Percentiles rank a stretch among this genome's conserved stretches.
phyloP scores from a whole-genome alignment of 2,329 filamentous ascomycete species.

The Penicillium fuscoglaucum region DNA sequence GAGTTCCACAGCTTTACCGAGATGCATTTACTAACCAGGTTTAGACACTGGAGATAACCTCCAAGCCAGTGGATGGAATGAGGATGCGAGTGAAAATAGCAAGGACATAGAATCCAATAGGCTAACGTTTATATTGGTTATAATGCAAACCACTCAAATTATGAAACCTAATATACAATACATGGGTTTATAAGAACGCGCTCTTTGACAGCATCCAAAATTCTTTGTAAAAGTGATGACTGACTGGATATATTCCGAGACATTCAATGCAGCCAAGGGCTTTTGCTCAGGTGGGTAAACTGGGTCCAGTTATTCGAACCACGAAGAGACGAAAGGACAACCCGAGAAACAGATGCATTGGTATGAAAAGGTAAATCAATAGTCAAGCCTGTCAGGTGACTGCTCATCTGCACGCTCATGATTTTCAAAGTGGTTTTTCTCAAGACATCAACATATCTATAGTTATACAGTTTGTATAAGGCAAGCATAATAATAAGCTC shows the following conservation, averaged over 20 bases:
- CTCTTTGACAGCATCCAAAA: background rate
- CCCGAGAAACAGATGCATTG: background rate
- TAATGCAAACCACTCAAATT: background rate
- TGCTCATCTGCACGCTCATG: background rate
- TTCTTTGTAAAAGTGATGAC: background rate
- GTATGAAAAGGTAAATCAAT: background rate
- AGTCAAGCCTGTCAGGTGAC: background rate
- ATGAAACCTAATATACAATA: too few relatives aligned
- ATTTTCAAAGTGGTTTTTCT: too few relatives aligned
- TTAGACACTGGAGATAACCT: slow-evolving; percentile 2
- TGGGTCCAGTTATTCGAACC: background rate
- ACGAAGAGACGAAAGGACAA: background rate
- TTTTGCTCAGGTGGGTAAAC: too few relatives aligned
- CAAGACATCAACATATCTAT: too few relatives aligned
- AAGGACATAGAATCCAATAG: background rate
- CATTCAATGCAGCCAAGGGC: background rate
- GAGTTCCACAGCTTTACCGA: background rate
- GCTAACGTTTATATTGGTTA: too few relatives aligned
- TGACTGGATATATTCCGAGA: background rate
- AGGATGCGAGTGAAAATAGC: slow-evolving; percentile 1
- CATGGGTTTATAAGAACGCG: background rate
- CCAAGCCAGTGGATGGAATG: slow-evolving; percentile 2
- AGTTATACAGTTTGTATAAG: too few relatives aligned
- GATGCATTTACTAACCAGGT: background rate
- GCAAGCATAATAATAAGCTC: background rate